Evolutionary conservation across 75 land plant genomes (phyloP), one percentile per base, ranked within the genome.

Genomic region (Isoetes taiwanensis): DNA sequence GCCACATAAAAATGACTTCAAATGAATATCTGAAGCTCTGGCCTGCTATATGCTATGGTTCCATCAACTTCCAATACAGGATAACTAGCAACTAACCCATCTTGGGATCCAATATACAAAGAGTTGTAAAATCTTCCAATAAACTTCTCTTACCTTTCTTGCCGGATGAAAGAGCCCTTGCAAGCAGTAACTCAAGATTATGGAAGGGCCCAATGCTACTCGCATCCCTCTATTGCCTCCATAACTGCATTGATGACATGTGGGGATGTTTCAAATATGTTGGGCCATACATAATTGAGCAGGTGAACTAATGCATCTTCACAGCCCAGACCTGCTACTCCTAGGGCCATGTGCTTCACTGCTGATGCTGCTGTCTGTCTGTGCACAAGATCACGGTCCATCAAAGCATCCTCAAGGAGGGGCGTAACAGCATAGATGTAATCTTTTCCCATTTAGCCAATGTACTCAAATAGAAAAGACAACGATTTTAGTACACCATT

Each of bases 181-280:
- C 21, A 91, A 77, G 54, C 97, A 86, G 57, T 91, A 91, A 32
- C 85, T 91, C 25, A 91, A 75, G 27, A 91, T 52, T 16, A 70
- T 69, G 29, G 84, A 78, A 16, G 94, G 69, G 39, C 95, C 97
- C 59, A 91, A 43, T 2, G 95, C 93, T 52, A 91, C 97, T 41
- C 97, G 67, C 97, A 91, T 91, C 93, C 97, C 66, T 91, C 97
- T 46, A 86, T 91, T 3, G 97, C 94, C 64, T 91, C 97, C 84
- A 84, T 83, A 5, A 91, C 97, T 32, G 94, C 88, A 68, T 91
- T 91, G 19, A 91, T 91, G 16, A 91, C 97, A 66, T 91, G 97
- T n/a, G 97, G 97, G 1, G 94, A 86, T 12, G 95, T 86, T 76
- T 91, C 97, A 66, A 91, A 91, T 9, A 91, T 83, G 63, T 91